Evolutionary conservation across 192 early-diverging fungal genomes (phyloP).

Genomic region (Backusella westeae): DNA sequence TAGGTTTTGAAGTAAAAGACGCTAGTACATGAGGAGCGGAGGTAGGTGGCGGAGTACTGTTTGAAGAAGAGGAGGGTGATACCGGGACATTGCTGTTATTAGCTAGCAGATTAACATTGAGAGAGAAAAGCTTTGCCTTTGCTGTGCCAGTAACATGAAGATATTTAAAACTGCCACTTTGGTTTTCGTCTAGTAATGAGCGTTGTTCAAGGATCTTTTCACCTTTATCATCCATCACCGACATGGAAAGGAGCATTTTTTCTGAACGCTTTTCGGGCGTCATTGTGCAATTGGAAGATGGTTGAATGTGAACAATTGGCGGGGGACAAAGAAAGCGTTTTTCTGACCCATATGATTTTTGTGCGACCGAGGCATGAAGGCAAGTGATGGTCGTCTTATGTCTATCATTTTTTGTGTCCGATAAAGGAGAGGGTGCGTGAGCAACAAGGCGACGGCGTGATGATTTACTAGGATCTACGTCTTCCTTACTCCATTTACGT

Average conservation of each 20-base stretch:
- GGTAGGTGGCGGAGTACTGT: not conserved
- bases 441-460: not conserved
- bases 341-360: conserved; percentile 93
- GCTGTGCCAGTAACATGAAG: conserved; percentile 78
- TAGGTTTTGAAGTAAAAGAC: conserved; percentile 68
- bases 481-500: not conserved
- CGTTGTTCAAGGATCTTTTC: conserved; percentile 30
- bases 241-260: conserved; percentile 57
- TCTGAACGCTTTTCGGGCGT: conserved; percentile 16
- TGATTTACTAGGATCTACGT: not conserved
- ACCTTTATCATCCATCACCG: conserved; percentile 47
- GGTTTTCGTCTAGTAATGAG: conserved; percentile 51
- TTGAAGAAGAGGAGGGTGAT: not conserved
- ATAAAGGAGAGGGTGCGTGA: conserved; percentile 6
- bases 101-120: conserved; percentile 55
- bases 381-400: conserved; percentile 76
- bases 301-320: conserved; percentile 64
- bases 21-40: conserved; percentile 28
- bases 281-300: conserved; percentile 17
- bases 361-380: conserved; percentile 79
- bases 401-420: conserved; percentile 8
- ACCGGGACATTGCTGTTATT: not conserved
- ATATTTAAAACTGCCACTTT: conserved; percentile 67
- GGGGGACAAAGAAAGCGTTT: conserved; percentile 83
- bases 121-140: conserved; percentile 74